Evolutionary conservation across 768 basidiomycete genomes (phyloP), one percentile per base, ranked within the genome.

Genomic region (Omphalotus guepiniiformis): DNA sequence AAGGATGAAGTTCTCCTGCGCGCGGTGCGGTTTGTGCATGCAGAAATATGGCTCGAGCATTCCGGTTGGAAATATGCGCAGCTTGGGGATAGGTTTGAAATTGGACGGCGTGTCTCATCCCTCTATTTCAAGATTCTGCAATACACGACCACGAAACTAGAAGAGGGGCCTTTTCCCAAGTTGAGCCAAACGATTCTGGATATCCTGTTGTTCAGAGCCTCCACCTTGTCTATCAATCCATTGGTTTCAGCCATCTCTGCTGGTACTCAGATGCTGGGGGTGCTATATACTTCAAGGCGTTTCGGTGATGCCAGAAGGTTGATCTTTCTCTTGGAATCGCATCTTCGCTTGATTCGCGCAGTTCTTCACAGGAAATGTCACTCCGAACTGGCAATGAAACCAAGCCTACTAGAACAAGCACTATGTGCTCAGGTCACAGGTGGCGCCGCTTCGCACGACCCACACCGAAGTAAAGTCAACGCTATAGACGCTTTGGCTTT

Each of bases 11-110:
- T 93, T 4, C 72, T 94, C 19, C 66, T 88, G 39, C 81, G 88
- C 27, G 91, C 88, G 0, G 73, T 82, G 11, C 73, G 74, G 4
- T 91, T 93, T 52, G 77, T 94, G 7, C 89, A 93, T 56, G 78
- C 80, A 6, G 88, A 94, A 60, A 82, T 95, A 16, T 97, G 93
- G 93, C 78, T 85, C 1, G 85, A 87, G 55, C 87, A 91, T 62
- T 61, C 82, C 30, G 79, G 82, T 2, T 97, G 93, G 93, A 88
- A 88, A 61, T 96, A 93, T 54, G 70, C 72, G 3, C 84, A 85
- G 47, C 71, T 93, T 11, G 84, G 85, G 4, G 87, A 91, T 58
- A 77, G 88, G 30, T 94, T 90, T 57, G 87, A 91, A 67, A 85
- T 97, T 39, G 85, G 85, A 16, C 72, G 76, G 43, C 70, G 82